Evolutionary conservation across 352 stramenopile genomes (phyloP).

Genomic region (Pythium folliculosum): DNA sequence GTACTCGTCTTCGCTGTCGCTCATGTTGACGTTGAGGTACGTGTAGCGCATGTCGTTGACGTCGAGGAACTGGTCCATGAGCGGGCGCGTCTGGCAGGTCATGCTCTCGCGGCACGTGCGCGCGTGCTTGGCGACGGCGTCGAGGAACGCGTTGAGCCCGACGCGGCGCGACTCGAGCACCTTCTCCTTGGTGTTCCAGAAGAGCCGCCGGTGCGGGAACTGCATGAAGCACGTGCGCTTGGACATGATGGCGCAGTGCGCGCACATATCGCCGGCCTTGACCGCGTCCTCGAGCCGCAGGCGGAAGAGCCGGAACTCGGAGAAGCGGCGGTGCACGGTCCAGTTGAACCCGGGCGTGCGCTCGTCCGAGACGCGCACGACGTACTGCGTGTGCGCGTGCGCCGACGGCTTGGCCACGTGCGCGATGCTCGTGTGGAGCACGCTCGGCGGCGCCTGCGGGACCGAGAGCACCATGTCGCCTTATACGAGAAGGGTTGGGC

Average conservation of each 20-base stretch:
- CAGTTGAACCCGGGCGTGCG: constrained; percentile 68
- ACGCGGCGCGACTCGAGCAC: constrained; percentile 75
- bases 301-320: constrained; percentile 80
- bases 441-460: constrained; percentile 35
- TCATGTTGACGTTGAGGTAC: constrained; percentile 85
- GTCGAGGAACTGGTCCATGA: constrained; percentile 90
- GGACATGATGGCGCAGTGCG: constrained; percentile 74
- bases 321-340: constrained; percentile 86
- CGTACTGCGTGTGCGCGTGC: constrained; percentile 81
- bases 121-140: constrained; percentile 74
- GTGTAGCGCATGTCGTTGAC: constrained; percentile 89
- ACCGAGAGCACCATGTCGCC: constrained; percentile 29
- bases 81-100: constrained; percentile 65
- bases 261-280: constrained; percentile 72
- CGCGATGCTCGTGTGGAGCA: constrained; percentile 80
- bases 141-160: constrained; percentile 76
- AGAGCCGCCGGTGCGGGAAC: constrained; percentile 75
- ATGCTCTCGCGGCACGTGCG: constrained; percentile 71
- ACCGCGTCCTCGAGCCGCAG: constrained; percentile 61
- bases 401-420: constrained; percentile 72
- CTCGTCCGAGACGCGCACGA: constrained; percentile 84
- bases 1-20: constrained; percentile 47
- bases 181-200: constrained; percentile 71
- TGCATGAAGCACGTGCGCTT: constrained; percentile 83
- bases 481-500: background rate